These are phyloP conservation scores for Coemansia sp. DNA, from an alignment of 192 early-diverging fungal species.

Conservation along the genomic window DNA sequence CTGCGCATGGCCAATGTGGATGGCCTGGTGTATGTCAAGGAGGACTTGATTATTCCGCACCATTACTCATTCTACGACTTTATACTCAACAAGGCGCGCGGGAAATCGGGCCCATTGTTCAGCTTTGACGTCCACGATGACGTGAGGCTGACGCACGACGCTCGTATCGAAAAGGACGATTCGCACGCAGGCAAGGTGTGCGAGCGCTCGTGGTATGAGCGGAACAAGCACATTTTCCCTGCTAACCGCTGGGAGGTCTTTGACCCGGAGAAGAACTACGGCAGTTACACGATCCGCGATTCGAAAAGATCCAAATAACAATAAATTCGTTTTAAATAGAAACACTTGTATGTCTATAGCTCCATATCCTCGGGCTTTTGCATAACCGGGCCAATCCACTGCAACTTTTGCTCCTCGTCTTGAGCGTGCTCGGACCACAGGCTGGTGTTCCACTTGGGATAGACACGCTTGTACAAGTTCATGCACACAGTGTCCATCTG, in stretches of 20 bases:
- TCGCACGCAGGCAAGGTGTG: slow-evolving; percentile 95
- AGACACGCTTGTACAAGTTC: slow-evolving; percentile 94
- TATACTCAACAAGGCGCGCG: slow-evolving; percentile 91
- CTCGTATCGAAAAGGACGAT: slow-evolving; percentile 84
- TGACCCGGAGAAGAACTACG: slow-evolving; percentile 75
- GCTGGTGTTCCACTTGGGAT: slow-evolving; percentile 90
- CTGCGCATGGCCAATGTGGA: slow-evolving; percentile 78
- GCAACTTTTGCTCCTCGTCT: slow-evolving; percentile 11
- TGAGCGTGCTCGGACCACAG: slow-evolving; percentile 48
- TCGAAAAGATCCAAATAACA: slow-evolving; percentile 1
- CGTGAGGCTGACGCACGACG: slow-evolving; percentile 81
- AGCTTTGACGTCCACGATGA: slow-evolving; percentile 94
- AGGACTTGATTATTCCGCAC: slow-evolving; percentile 95
- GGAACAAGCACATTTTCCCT: slow-evolving; percentile 96
- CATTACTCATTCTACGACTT: slow-evolving; percentile 93
- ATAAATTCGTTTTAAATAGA: not conserved
- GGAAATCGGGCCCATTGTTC: slow-evolving; percentile 93
- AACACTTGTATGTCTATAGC: slow-evolving; percentile 3
- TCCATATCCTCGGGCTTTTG: slow-evolving; percentile 28
- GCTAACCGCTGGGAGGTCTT: slow-evolving; percentile 90
- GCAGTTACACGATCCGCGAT: slow-evolving; percentile 47
- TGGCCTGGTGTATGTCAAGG: slow-evolving; percentile 88
- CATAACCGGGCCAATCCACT: slow-evolving; percentile 25
- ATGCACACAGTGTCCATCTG: slow-evolving; percentile 96
- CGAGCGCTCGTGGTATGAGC: slow-evolving; percentile 85